These are phyloP conservation scores for Floccularia luteovirens DNA, from an alignment of 768 basidiomycete genomes.

Conservation along the genomic window DNA sequence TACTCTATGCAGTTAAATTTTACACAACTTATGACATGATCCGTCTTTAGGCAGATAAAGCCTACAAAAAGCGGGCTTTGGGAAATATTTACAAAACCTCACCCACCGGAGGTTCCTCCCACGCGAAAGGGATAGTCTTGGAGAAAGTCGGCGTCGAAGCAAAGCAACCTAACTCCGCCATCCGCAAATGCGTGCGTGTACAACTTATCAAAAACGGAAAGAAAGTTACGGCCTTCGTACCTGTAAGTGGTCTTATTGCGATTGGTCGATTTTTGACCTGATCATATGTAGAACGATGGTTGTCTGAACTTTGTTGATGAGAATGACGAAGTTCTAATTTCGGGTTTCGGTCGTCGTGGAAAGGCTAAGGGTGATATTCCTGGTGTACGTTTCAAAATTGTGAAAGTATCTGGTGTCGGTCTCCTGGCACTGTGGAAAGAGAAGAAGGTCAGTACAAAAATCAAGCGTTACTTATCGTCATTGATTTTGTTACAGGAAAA, in stretches of 20 bases:
- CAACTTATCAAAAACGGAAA: constrained; percentile 99
- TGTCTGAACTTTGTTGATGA: constrained; percentile 98
- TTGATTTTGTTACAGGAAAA: constrained; percentile 41
- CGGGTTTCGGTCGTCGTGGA: constrained; percentile 99
- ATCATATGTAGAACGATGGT: constrained; percentile 71
- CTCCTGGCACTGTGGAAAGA: constrained; percentile 97
- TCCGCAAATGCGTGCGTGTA: constrained; percentile 99
- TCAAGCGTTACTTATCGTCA: neutral
- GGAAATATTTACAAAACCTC: constrained; percentile 99
- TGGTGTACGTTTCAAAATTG: constrained; percentile 99
- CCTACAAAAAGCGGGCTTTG: constrained; percentile 98
- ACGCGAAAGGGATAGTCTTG: constrained; percentile 99
- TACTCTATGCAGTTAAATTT: constrained; percentile 10
- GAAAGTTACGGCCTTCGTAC: constrained; percentile 99
- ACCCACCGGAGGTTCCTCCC: constrained; percentile 97
- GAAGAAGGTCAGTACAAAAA: constrained; percentile 67
- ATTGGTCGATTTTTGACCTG: constrained; percentile 1
- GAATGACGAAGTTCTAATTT: constrained; percentile 99
- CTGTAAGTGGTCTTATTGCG: constrained; percentile 44
- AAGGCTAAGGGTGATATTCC: constrained; percentile 99
- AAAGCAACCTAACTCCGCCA: constrained; percentile 99
- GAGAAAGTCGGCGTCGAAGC: constrained; percentile 99
- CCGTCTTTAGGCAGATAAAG: constrained; percentile 79
- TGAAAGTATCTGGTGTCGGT: constrained; percentile 99
- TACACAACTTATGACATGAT: constrained; percentile 7